Percentiles rank a stretch among this genome's conserved stretches.
Conservation (phyloP, 768 basidiomycete genomes). For the Tricholoma flavovirens region DNA sequence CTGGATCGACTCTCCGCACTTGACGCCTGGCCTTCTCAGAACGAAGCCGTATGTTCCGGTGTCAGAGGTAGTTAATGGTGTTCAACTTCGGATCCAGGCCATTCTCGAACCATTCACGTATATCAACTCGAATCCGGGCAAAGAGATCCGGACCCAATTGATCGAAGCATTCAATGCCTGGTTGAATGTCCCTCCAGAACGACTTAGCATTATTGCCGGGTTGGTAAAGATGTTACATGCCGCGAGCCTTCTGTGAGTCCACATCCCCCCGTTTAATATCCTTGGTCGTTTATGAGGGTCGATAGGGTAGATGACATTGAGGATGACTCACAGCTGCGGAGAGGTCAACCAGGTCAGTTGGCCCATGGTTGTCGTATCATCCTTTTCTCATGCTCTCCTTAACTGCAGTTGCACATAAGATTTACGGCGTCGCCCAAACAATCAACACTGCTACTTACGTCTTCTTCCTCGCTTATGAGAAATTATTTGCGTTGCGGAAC, state of each 20-base stretch:
- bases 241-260: conserved; percentile 78
- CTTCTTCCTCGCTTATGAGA: conserved; percentile 90
- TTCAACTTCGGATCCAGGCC: conserved; percentile 21
- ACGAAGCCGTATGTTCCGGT: background rate
- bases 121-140: conserved; percentile 79
- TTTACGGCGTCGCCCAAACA: conserved; percentile 94
- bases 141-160: conserved; percentile 83
- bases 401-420: conserved; percentile 78
- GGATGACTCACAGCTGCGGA: conserved; percentile 79
- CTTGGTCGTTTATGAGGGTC: conserved; percentile 1
- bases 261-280: background rate
- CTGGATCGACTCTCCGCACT: background rate
- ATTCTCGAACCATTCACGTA: conserved; percentile 88
- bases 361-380: background rate
- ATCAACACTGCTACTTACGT: conserved; percentile 98
- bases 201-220: conserved; percentile 66
- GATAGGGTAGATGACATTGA: conserved; percentile 72
- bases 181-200: conserved; percentile 74
- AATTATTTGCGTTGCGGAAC: conserved; percentile 59
- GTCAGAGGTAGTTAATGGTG: background rate
- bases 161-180: conserved; percentile 92
- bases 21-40: background rate
- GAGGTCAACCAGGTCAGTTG: conserved; percentile 72
- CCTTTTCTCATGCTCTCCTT: background rate
- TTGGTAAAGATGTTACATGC: conserved; percentile 94